Conservation (phyloP, 805 yeast species). For the Hanseniaspora occidentalis region DNA sequence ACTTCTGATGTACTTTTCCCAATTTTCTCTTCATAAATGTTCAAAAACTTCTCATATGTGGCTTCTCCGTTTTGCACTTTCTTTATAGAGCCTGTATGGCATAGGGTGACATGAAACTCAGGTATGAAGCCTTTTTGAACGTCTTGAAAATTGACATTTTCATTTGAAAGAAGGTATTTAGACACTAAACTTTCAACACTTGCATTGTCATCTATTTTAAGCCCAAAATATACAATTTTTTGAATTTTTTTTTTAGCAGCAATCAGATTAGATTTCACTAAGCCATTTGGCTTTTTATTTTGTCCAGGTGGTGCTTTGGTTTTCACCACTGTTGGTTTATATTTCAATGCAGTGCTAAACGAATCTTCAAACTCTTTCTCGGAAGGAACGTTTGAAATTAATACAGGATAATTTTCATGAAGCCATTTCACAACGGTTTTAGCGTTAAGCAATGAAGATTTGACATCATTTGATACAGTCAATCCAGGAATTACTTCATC, state of each 20-base stretch:
- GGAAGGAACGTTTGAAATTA: constrained; percentile 31
- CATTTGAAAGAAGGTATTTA: constrained; percentile 2
- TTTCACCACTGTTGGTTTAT: constrained; percentile 6
- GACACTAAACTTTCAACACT: constrained; percentile 9
- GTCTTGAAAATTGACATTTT: constrained; percentile 17
- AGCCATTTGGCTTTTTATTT: constrained; percentile 6
- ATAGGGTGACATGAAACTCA: constrained; percentile 56
- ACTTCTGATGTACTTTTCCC: background rate
- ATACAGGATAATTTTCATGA: constrained; percentile 29
- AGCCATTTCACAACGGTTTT: constrained; percentile 30
- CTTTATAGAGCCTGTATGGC: constrained; percentile 32
- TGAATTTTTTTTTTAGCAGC: constrained; percentile 10
- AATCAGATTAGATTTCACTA: constrained; percentile 7
- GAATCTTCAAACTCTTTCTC: constrained; percentile 33
- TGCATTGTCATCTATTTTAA: constrained; percentile 21
- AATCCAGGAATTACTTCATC: constrained; percentile 38
- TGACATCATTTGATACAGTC: constrained; percentile 9
- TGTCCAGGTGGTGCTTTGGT: no score
- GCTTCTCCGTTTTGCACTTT: constrained; percentile 16
- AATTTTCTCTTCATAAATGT: background rate
- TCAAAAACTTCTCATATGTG: constrained; percentile 15
- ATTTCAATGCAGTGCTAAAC: constrained; percentile 32
- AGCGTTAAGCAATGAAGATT: constrained; percentile 41
- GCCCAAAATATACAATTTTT: constrained; percentile 35
- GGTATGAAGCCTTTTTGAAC: constrained; percentile 28